Conservation (phyloP, 2,329 filamentous ascomycete species). For the Elsinoe fawcettii region DNA sequence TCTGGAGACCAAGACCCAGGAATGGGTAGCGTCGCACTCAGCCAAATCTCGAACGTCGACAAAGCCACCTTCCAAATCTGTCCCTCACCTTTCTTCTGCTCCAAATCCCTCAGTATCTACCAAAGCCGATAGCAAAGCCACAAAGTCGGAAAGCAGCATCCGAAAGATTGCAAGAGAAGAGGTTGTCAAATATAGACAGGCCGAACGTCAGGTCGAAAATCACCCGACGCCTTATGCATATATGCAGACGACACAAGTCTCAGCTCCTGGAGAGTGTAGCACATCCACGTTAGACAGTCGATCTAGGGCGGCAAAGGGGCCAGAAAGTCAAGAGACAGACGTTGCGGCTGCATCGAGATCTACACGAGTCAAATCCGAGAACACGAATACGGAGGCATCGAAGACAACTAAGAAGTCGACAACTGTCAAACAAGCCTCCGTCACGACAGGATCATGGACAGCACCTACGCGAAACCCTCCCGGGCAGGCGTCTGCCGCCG, state of each 20-base stretch:
- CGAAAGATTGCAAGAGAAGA: conserved; percentile 29
- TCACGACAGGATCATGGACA: too few species aligned
- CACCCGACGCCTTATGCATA: conserved; percentile 27
- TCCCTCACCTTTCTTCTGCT: neutral
- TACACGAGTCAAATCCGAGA: neutral
- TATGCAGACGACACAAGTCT: conserved; percentile 20
- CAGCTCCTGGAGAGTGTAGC: too few species aligned
- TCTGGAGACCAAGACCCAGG: conserved; percentile 6
- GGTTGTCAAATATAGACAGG: conserved; percentile 27
- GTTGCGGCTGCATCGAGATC: neutral
- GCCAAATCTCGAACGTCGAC: neutral
- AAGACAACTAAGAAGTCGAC: neutral
- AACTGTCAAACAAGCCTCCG: neutral
- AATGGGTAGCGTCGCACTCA: conserved; percentile 8
- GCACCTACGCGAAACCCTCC: too few species aligned
- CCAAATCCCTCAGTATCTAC: neutral
- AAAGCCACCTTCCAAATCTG: neutral
- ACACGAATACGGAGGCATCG: neutral
- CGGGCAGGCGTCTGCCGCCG: neutral
- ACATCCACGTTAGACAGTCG: too few species aligned
- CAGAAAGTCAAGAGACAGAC: too few species aligned
- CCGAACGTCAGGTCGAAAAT: conserved; percentile 28
- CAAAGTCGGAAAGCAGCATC: conserved; percentile 16
- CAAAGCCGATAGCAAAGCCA: neutral
- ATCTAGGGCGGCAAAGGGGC: too few species aligned